Evolutionary conservation across 371 early-diverging fungal species (phyloP).

Genomic region (Mucor piriformis): DNA sequence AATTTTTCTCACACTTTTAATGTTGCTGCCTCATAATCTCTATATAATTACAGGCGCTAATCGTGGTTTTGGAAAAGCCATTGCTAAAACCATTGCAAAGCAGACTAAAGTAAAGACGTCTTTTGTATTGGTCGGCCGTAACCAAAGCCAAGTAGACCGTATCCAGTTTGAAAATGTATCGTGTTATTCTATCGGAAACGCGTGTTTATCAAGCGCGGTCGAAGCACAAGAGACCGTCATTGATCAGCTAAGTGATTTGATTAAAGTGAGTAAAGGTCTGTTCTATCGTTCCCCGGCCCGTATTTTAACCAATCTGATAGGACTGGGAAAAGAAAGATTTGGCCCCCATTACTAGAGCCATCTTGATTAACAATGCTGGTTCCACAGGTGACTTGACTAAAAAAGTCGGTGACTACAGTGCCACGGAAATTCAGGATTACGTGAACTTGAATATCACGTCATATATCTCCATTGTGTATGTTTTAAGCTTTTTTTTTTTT

Average conservation of each 20-base stretch:
- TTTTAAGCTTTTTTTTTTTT: neutral
- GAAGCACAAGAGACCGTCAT: constrained; percentile 22
- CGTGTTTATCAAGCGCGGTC: constrained; percentile 22
- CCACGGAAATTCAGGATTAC: constrained; percentile 57
- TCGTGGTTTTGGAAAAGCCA: constrained; percentile 76
- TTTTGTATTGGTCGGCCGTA: constrained; percentile 63
- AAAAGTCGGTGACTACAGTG: constrained; percentile 55
- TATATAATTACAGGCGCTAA: constrained; percentile 82
- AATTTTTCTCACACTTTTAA: neutral
- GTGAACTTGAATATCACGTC: constrained; percentile 63
- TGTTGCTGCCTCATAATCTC: constrained; percentile 23
- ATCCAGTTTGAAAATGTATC: constrained; percentile 18
- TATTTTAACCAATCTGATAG: too few species aligned
- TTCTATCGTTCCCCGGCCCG: too few species aligned
- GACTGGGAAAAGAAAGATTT: constrained; percentile 13
- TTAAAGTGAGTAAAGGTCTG: constrained; percentile 20
- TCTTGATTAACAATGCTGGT: constrained; percentile 85
- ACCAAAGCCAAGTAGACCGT: constrained; percentile 20
- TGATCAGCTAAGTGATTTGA: constrained; percentile 9
- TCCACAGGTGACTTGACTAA: constrained; percentile 75
- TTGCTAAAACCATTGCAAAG: constrained; percentile 51
- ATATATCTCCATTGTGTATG: constrained; percentile 54
- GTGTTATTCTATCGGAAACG: constrained; percentile 24
- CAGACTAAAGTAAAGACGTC: constrained; percentile 29
- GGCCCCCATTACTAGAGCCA: constrained; percentile 46